Percentiles rank a stretch among this genome's conserved stretches.
Conservation (phyloP, 495 filamentous ascomycete species). For the Clavariopsis aquatica region DNA sequence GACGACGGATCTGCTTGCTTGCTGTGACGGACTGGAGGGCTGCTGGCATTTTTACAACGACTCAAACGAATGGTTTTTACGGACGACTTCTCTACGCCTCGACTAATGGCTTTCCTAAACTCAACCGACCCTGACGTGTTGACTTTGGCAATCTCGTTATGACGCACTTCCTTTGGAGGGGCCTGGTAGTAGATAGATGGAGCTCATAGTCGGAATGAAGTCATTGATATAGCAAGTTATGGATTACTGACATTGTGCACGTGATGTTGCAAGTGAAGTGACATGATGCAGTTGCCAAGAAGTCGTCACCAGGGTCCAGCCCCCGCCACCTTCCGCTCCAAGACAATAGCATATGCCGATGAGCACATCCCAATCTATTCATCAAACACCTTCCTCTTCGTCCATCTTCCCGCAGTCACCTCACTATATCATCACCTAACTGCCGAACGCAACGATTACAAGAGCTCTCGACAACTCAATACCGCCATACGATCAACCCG, state of each 20-base stretch:
- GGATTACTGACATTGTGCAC: background rate
- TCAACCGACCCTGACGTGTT: slow-evolving; percentile 4
- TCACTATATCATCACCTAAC: background rate
- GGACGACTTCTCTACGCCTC: slow-evolving; percentile 8
- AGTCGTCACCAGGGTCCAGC: slow-evolving; percentile 1
- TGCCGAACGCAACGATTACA: background rate
- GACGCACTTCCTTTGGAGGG: background rate
- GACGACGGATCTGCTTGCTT: background rate
- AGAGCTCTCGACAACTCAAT: background rate
- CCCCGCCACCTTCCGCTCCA: slow-evolving; percentile 21
- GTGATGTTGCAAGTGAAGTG: background rate
- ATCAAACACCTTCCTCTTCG: slow-evolving; percentile 7
- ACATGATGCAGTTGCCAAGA: slow-evolving; percentile 11
- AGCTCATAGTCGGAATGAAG: background rate
- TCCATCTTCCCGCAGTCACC: background rate
- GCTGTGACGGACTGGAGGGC: background rate
- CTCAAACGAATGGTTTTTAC: background rate
- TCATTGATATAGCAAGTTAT: background rate
- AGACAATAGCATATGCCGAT: slow-evolving; percentile 7
- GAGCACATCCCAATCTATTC: slow-evolving; percentile 12
- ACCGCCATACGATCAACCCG: background rate
- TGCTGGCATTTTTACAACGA: background rate
- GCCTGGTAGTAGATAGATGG: background rate
- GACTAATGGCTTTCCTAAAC: slow-evolving; percentile 6
- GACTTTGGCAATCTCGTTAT: slow-evolving; percentile 10